phyloP scores from a whole-genome alignment of 129 eudicot species.

The Rutidosis leptorrhynchoides region DNA sequence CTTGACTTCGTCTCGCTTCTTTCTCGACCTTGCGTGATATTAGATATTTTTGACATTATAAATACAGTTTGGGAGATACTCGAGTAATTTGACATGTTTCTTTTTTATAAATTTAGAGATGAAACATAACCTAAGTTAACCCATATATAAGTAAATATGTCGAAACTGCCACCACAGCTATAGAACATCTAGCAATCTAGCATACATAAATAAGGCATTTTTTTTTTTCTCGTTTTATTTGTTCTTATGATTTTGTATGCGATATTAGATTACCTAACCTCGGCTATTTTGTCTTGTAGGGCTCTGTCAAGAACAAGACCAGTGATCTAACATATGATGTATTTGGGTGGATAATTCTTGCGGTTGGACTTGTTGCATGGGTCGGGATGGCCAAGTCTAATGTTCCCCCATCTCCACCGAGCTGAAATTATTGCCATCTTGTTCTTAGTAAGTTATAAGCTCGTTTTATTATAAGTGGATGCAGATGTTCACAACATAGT shows the following conservation, averaged over 20 bases:
- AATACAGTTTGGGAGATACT: neutral
- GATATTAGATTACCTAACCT: neutral
- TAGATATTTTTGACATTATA: neutral
- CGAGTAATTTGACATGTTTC: neutral
- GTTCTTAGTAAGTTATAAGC: constrained; percentile 21
- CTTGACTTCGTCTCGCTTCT: too few species aligned
- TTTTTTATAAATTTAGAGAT: neutral
- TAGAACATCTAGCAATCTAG: constrained; percentile 2
- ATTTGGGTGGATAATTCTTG: constrained; percentile 59
- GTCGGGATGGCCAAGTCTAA: constrained; percentile 52
- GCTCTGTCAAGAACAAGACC: constrained; percentile 37
- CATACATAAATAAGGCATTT: neutral
- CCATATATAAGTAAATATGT: neutral
- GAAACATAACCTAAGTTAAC: neutral
- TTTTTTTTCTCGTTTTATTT: neutral
- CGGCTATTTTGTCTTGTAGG: constrained; percentile 28
- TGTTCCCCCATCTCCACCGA: constrained; percentile 52
- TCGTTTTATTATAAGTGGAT: constrained; percentile 23
- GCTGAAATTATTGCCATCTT: constrained; percentile 27
- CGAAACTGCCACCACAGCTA: neutral
- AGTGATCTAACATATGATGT: constrained; percentile 54
- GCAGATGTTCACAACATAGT: constrained; percentile 17
- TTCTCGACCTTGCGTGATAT: too few species aligned
- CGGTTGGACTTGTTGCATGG: constrained; percentile 57
- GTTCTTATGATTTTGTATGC: neutral